Percentiles rank a stretch among this genome's conserved stretches.
Conservation (phyloP, 2,329 filamentous ascomycete genomes). For the Aspergillus melleus region DNA sequence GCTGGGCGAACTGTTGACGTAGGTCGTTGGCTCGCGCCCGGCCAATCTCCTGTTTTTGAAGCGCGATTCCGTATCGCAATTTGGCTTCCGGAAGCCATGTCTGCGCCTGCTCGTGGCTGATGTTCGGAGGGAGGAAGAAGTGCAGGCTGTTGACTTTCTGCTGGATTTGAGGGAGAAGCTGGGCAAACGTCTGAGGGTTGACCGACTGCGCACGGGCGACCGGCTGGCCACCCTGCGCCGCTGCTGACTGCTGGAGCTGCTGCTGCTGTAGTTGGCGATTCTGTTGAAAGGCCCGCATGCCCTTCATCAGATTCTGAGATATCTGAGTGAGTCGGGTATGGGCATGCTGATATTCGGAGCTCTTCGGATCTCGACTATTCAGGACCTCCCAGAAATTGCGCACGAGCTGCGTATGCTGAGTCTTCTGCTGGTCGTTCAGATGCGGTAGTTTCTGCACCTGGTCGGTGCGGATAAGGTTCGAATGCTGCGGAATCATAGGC, state of each 20-base stretch:
- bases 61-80: conserved; percentile 47
- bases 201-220: conserved; percentile 34
- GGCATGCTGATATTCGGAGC: conserved; percentile 51
- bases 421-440: conserved; percentile 56
- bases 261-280: conserved; percentile 36
- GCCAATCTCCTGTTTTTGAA: conserved; percentile 51
- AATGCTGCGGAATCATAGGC: conserved; percentile 39
- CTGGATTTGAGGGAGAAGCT: conserved; percentile 48
- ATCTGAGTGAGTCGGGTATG: conserved; percentile 53
- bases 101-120: conserved; percentile 44
- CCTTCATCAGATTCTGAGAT: conserved; percentile 54
- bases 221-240: conserved; percentile 18
- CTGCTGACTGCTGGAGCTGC: conserved; percentile 28
- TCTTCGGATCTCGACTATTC: conserved; percentile 50
- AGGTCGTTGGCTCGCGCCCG: conserved; percentile 45
- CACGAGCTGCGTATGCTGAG: conserved; percentile 56
- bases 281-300: conserved; percentile 49
- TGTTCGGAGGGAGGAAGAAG: conserved; percentile 47
- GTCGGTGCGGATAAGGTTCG: conserved; percentile 52
- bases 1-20: conserved; percentile 38
- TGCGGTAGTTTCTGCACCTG: conserved; percentile 55
- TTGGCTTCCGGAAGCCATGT: conserved; percentile 50
- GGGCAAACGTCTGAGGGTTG: conserved; percentile 41
- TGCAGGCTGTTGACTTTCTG: conserved; percentile 46
- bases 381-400: conserved; percentile 56